Base-by-base conservation (phyloP, 2,329 filamentous ascomycete genomes). In the Mariannaea elegans region DNA sequence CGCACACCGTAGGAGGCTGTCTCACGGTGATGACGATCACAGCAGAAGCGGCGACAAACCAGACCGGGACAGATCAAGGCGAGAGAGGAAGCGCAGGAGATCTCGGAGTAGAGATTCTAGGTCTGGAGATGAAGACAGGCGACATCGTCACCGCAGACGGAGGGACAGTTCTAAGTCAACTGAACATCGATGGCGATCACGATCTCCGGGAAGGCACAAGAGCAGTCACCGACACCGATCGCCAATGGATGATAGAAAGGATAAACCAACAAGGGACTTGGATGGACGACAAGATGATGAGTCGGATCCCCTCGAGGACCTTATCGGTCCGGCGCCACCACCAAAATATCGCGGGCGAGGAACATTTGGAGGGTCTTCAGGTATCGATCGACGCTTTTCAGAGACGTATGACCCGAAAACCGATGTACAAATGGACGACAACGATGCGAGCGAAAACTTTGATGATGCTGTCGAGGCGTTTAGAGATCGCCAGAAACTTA, bases 361-460 rank as follows among this genome's bases (percentile, higher is more conserved):
- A 34, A 86, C 86, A 13, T 81, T 86, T 36, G 79, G 83, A 4
- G 83, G 83, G 2, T 76, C 79, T 5, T 88, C 88, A 23, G 87
- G 85, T 9, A 96, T 97, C 65, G 93, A 97, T 71, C 81, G 84
- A 21, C 91, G 91, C 51, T 98, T 97, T 74, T 88, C 90, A 1
- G 80, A 87, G 1, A 84, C 81, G 48, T 90, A 90, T 66, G 81
- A 87, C 59, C 83, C 84, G 0, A 82, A 76, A 7, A 73, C 78
- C n/a, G 86, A 91, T 67, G 75, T 90, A 3, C 77, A 82, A 36
- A 76, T 80, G 46, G 82, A 83, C 61, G 77, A 78, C 8, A 57
- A 61, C 2, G 79, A 81, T 1, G 79, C 75, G 19, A 82, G 82
- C 24, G 87, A 89, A 61, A 87, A 92, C 60, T 97, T 93, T 93